Evolutionary conservation across 2,329 filamentous ascomycete species (phyloP), one percentile per base, ranked within the genome.

Genomic region (Fusarium sp.): DNA sequence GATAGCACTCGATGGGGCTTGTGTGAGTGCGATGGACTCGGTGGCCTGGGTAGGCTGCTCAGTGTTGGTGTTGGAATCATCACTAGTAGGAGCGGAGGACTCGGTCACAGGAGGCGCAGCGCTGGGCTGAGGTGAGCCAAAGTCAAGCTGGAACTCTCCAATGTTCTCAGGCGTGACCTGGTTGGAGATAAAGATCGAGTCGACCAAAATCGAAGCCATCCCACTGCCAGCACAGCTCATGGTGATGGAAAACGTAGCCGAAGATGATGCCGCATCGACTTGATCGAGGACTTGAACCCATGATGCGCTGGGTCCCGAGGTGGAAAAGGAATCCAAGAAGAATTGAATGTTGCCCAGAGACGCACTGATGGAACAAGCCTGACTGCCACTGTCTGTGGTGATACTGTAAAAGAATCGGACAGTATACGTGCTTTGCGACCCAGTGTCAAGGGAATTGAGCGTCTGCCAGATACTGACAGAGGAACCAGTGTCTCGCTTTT

Each of bases 131-230:
- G 19, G 19, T 19, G 19, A 19, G 3, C 32, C 39, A 47, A 64
- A 64, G 3, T 49, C 13, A 2, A 64, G 35, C 5, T 46, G 25
- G 8, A 57, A 55, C 2, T 41, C 13, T 4, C 61, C 46, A 4
- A 64, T 64, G 1, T 48, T 61, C 4, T 52, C 39, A 4, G 55
- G 39, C 0, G 55, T 64, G 1, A 64, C 60, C 6, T 64, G 11
- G 2, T 64, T 64, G 2, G 50, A 64, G 2, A 64, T 7, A 6
- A 64, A 64, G 4, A 64, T 28, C 2, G 55, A 53, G 25, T 64
- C 55, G 1, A 64, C n/a, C 8, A 61, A 47, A 1, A 64, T 42
- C 8, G 15, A 25, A 0, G 45, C 38, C 4, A 29, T 7, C 2
- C 60, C 61, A 9, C 15, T 40, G 1, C 46, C 50, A 0, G n/a